Conservation (phyloP, 768 basidiomycete species). For the Mrakia hoshinonis region DNA sequence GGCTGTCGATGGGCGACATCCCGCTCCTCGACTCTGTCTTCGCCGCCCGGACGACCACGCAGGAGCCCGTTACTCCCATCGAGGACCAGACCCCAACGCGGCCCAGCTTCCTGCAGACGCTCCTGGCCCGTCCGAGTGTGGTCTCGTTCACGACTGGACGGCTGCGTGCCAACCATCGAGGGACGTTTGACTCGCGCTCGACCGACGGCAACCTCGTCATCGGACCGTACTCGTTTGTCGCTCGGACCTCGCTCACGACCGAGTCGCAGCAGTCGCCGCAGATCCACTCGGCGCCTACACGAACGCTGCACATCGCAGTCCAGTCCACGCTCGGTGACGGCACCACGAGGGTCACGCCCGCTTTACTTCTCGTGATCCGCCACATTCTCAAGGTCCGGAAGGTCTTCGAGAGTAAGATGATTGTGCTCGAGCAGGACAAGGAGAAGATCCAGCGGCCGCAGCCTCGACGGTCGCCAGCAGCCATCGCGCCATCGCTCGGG, state of each 20-base stretch:
- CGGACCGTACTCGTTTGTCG: slow-evolving; percentile 13
- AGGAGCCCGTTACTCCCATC: not conserved
- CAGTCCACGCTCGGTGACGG: slow-evolving; percentile 9
- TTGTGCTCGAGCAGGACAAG: slow-evolving; percentile 8
- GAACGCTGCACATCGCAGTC: not conserved
- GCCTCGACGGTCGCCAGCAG: not conserved
- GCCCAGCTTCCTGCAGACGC: not conserved
- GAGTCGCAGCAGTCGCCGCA: not conserved
- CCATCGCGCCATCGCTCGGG: not conserved
- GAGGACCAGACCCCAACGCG: not conserved
- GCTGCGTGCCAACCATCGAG: slow-evolving; percentile 8
- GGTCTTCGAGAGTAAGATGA: slow-evolving; percentile 30
- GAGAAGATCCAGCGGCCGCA: not conserved
- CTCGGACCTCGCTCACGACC: not conserved
- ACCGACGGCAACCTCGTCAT: slow-evolving; percentile 1
- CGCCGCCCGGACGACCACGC: not conserved
- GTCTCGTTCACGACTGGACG: slow-evolving; percentile 9
- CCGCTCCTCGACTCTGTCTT: slow-evolving; percentile 9
- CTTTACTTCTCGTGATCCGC: slow-evolving; percentile 29
- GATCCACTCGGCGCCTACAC: not conserved
- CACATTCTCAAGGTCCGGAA: slow-evolving; percentile 30
- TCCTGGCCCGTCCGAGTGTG: slow-evolving; percentile 2
- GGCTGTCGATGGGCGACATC: not conserved
- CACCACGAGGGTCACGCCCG: slow-evolving; percentile 24
- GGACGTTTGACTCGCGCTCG: not conserved